phyloP scores from a whole-genome alignment of 768 basidiomycete species.

The Suillus subalutaceus region DNA sequence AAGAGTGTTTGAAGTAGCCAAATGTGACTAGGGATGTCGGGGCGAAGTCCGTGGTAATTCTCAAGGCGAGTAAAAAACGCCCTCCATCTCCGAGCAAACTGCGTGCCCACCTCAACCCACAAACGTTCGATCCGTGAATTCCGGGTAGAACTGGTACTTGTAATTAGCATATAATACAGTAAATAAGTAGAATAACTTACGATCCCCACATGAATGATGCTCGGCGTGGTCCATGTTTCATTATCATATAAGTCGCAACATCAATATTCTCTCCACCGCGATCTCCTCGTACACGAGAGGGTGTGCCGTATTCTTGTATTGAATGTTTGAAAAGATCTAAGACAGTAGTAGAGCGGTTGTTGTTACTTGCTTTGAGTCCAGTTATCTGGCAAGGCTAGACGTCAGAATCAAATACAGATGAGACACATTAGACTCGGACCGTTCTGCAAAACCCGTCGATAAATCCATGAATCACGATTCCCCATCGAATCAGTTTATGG shows the following conservation, averaged over 20 bases:
- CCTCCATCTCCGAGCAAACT: not conserved
- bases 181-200: not conserved
- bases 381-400: not conserved
- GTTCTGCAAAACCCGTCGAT: not conserved
- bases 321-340: not conserved
- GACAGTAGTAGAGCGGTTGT: not conserved
- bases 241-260: not conserved
- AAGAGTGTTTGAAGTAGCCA: not conserved
- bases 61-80: not conserved
- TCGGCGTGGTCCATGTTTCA: not conserved
- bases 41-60: not conserved
- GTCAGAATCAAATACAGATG: not conserved
- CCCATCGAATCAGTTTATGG: not conserved
- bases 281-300: not conserved
- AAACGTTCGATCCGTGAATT: not conserved
- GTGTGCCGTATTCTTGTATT: not conserved
- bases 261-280: not conserved
- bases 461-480: not conserved
- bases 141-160: not conserved
- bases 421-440: not conserved
- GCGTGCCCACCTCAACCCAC: not conserved
- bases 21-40: not conserved
- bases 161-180: no score
- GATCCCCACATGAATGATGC: not conserved
- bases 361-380: not conserved